Base-by-base conservation (phyloP, 441 rosid genomes). In the Bocquillonia castaneifolia region DNA sequence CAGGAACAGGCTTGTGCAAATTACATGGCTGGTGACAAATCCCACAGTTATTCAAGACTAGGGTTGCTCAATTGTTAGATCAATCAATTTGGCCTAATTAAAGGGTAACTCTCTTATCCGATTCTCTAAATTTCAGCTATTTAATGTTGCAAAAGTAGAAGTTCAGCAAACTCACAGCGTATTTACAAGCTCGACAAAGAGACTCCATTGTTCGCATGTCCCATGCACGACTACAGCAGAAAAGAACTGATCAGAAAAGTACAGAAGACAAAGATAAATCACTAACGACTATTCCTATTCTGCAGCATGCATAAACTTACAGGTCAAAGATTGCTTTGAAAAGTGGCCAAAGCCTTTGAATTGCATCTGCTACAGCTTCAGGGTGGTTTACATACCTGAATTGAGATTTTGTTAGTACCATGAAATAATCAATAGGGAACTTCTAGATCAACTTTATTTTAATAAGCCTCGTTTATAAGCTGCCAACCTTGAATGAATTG, bases 121-220 rank as follows among this genome's bases (percentile, higher is more conserved):
- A 45, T 47, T 56, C 68, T 59, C 67, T 29, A n/a, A 28, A 74
- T 39, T 66, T 54, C 47, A 59, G 45, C 66, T 17, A 59, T 25
- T 44, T 51, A 63, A 50, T 26, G 62, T 26, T 14, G 37, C 22
- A 68, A 62, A 68, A 74, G 59, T 17, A 48, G 59, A 34, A 59
- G 63, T 52, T 79, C 23, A 63, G 40, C 66, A 74, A 64, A 73
- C 99, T 87, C 84, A 95, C 99, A 75, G 99, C 99, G 74, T 92
- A 92, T 86, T 95, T 95, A 84, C 99, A 95, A 74, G 98, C 98
- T 77, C 99, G 91, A 76, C 98, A 95, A 62, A 95, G 86, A 76
- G 99, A 89, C 76, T 95, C 99, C 99, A 95, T 95, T 13, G 97
- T 92, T 77, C 95, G 85, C 99, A 88, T 86, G 81, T 92, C 99